A percentile compares a stretch with the other conserved stretches of the same genome.
phyloP scores from a whole-genome alignment of 2,329 filamentous ascomycete species.

The Zalaria sp. region DNA sequence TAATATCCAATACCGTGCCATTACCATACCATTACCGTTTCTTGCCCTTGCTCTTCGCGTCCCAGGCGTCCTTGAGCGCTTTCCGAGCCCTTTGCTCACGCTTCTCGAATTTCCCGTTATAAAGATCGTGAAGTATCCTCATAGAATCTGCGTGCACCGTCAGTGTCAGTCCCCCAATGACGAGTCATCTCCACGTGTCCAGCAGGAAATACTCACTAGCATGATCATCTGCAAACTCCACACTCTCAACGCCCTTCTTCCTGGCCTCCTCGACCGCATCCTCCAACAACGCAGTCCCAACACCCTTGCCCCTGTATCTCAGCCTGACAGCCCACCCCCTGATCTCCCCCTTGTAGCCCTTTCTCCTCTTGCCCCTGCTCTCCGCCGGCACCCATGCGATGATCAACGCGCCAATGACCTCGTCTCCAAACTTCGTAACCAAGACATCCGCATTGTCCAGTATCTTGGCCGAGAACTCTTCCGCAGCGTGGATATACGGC shows the following conservation, averaged over 20 bases:
- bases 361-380: slow-evolving; percentile 30
- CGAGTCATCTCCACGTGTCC: background rate
- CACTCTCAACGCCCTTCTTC: slow-evolving; percentile 52
- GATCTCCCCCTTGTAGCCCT: slow-evolving; percentile 55
- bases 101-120: slow-evolving; percentile 46
- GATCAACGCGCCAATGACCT: slow-evolving; percentile 58
- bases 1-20: too few relatives aligned
- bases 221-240: slow-evolving; percentile 64
- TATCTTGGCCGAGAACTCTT: slow-evolving; percentile 49
- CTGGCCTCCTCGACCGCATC: slow-evolving; percentile 56
- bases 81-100: slow-evolving; percentile 41
- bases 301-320: slow-evolving; percentile 54
- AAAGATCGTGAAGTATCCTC: slow-evolving; percentile 46
- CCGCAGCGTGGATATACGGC: slow-evolving; percentile 50
- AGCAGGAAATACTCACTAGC: slow-evolving; percentile 44
- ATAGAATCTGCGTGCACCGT: slow-evolving; percentile 22
- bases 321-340: slow-evolving; percentile 69
- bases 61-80: slow-evolving; percentile 20
- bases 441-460: slow-evolving; percentile 36
- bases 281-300: slow-evolving; percentile 59
- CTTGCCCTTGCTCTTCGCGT: slow-evolving; percentile 13
- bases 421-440: slow-evolving; percentile 51
- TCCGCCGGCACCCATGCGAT: slow-evolving; percentile 45
- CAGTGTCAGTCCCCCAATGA: background rate
- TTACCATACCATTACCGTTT: background rate